A percentile compares a stretch with the other conserved stretches of the same genome.
Conservation (phyloP, 2,329 filamentous ascomycete species). For the Allantophomopsis lycopodina region DNA sequence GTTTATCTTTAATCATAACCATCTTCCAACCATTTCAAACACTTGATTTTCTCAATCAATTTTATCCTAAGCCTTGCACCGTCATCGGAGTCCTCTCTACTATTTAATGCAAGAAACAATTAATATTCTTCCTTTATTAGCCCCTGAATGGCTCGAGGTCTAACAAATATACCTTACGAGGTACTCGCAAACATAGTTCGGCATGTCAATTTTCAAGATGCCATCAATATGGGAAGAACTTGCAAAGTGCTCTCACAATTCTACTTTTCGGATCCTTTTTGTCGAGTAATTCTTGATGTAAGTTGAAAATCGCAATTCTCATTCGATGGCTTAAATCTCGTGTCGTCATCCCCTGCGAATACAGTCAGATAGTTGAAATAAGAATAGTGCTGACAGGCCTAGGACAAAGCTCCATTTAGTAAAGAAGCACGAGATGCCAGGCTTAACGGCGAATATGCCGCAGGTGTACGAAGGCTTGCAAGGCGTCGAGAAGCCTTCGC, state of each 20-base stretch:
- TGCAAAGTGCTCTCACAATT: slow-evolving; percentile 13
- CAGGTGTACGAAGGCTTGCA: slow-evolving; percentile 42
- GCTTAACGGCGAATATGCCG: slow-evolving; percentile 23
- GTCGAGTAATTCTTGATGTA: slow-evolving; percentile 14
- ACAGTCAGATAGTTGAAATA: not conserved
- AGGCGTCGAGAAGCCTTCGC: slow-evolving; percentile 47
- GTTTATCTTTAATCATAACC: too few species aligned
- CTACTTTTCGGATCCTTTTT: slow-evolving; percentile 14
- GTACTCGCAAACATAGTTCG: slow-evolving; percentile 13
- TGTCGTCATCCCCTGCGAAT: not conserved
- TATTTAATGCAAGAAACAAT: too few species aligned
- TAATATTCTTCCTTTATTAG: too few species aligned
- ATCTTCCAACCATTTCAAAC: too few species aligned
- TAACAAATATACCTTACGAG: slow-evolving; percentile 14
- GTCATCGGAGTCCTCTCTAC: too few species aligned
- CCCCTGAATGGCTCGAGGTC: too few species aligned
- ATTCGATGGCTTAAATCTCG: not conserved
- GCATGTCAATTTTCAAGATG: slow-evolving; percentile 15
- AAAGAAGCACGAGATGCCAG: slow-evolving; percentile 11
- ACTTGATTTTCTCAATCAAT: too few species aligned
- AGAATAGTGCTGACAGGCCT: too few species aligned
- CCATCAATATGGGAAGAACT: slow-evolving; percentile 13
- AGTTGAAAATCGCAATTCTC: slow-evolving; percentile 3
- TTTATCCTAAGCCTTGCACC: too few species aligned
- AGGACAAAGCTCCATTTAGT: slow-evolving; percentile 12